Conservation (phyloP, 1,284 basidiomycete species). For the Cryptococcus jaspeensis region DNA sequence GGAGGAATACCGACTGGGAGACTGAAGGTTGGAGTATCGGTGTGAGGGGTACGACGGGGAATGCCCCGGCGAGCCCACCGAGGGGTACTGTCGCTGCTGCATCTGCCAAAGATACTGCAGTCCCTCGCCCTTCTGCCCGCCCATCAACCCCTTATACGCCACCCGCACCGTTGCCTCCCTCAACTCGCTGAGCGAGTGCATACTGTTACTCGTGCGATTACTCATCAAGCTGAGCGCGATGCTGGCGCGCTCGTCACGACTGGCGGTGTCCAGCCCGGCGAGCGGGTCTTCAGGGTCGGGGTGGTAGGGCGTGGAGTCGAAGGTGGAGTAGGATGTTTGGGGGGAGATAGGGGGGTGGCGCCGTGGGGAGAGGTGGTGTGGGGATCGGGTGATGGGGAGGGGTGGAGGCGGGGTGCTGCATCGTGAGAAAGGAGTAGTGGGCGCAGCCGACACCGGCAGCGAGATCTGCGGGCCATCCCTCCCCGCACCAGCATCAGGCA, state of each 20-base stretch:
- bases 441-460: conserved; percentile 3
- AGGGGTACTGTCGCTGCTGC: too few species aligned
- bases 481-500: background rate
- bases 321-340: conserved; percentile 5
- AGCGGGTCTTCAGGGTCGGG: background rate
- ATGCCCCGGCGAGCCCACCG: too few species aligned
- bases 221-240: conserved; percentile 8
- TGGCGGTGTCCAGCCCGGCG: conserved; percentile 2
- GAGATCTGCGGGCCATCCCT: conserved; percentile 5
- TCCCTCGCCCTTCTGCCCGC: too few species aligned
- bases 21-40: too few species aligned
- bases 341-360: background rate
- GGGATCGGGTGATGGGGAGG: background rate
- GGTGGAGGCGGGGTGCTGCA: background rate
- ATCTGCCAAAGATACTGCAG: too few species aligned
- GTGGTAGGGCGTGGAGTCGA: background rate
- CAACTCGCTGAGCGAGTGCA: conserved; percentile 8
- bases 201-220: background rate
- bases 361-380: background rate
- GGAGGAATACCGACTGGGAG: too few species aligned
- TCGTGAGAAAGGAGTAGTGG: background rate
- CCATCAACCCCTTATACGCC: conserved; percentile 9
- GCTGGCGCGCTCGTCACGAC: conserved; percentile 5
- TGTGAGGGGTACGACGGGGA: too few species aligned
- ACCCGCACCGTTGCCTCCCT: conserved; percentile 7